Evolutionary conservation across 139 green algal species (phyloP), one percentile per base, ranked within the genome.

Genomic region (Yamagishiella unicocca): DNA sequence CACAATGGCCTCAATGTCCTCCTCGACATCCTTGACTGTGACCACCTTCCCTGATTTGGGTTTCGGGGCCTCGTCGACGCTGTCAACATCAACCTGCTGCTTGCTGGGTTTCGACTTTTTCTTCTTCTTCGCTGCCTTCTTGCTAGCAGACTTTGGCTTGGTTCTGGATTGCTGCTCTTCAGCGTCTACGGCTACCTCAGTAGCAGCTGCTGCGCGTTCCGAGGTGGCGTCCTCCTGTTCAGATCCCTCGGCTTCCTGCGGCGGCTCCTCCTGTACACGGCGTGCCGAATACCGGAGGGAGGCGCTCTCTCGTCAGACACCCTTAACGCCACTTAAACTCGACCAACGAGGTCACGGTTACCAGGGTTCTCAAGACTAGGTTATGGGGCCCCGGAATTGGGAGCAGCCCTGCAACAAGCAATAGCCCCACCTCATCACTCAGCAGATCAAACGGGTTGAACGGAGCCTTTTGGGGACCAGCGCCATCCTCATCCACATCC

Each of bases 371-470:
- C n/a, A n/a, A n/a, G n/a, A n/a, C n/a, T n/a, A n/a, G n/a, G n/a
- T n/a, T n/a, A n/a, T n/a, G n/a, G n/a, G n/a, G n/a, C n/a, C n/a
- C n/a, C n/a, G n/a, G n/a, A n/a, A n/a, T n/a, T n/a, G n/a, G n/a
- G n/a, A n/a, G n/a, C n/a, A n/a, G n/a, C n/a, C n/a, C n/a, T n/a
- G n/a, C n/a, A n/a, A n/a, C n/a, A n/a, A n/a, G n/a, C n/a, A n/a
- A n/a, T n/a, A n/a, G n/a, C n/a, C 79, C 43, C 33, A 89, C 91
- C 46, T 96, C 91, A n/a, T 93, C 92, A 29, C 25, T 91, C 6
- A 97, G 74, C 45, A 97, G 88, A n/a, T 93, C 87, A 62, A 97
- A 96, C 0, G 93, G 95, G 80, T 97, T 96, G 88, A 96, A 96
- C 0, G 90, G 86, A 0, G 85, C 73, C 40, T 79, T 75, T 21